Conservation (phyloP, 257 asterid species). For the Solanum sejunctum region DNA sequence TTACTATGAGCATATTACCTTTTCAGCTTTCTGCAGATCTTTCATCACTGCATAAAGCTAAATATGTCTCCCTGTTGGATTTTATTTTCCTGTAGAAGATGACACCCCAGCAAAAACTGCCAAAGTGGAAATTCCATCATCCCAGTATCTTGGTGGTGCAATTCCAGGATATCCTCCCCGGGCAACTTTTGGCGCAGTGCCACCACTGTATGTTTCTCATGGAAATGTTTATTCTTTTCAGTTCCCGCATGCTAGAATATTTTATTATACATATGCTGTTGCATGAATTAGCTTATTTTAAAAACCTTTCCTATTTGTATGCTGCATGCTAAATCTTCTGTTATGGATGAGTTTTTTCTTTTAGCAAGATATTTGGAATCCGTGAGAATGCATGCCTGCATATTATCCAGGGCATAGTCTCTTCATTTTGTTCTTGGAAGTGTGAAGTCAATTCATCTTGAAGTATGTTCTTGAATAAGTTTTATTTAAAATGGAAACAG, state of each 20-base stretch:
- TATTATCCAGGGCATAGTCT: not conserved
- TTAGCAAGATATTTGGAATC: not conserved
- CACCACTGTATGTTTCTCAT: conserved; percentile 36
- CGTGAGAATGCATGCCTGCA: not conserved
- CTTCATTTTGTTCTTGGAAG: not conserved
- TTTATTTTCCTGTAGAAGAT: conserved; percentile 36
- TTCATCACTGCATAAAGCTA: not conserved
- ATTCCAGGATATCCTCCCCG: conserved; percentile 58
- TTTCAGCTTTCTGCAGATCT: not conserved
- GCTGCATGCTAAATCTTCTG: not conserved
- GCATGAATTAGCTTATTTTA: not conserved
- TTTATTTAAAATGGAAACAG: not conserved
- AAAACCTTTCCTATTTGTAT: not conserved
- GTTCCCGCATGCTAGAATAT: not conserved
- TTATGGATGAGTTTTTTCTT: not conserved
- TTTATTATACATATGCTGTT: not conserved
- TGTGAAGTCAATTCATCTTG: not conserved
- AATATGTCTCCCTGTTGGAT: not conserved
- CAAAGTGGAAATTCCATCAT: conserved; percentile 47
- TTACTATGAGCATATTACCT: not conserved
- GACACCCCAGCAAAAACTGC: conserved; percentile 61
- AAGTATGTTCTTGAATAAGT: not conserved
- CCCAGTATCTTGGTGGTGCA: conserved; percentile 44
- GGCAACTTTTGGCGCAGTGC: conserved; percentile 33
- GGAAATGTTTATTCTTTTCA: not conserved